Base-by-base conservation (phyloP, 805 yeast species). In the Lipomyces oligophaga region DNA sequence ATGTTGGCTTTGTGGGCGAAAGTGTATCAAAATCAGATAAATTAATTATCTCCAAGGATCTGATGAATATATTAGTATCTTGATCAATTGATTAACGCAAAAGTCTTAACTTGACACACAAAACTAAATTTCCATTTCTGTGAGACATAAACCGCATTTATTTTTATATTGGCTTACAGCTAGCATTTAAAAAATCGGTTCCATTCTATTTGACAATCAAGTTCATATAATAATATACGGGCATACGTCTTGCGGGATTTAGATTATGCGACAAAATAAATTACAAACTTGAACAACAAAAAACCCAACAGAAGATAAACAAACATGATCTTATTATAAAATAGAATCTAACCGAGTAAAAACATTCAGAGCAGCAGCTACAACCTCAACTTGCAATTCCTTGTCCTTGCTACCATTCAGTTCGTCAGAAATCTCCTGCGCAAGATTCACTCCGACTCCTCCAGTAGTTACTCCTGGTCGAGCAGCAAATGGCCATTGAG, bases 341-440 rank as follows among this genome's bases (percentile, higher is more conserved):
- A 89, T 77, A 47, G 94, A 80, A 68, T 93, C 98, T 85, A 93
- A 83, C 67, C 88, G 82, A 13, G 96, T 78, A 65, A 89, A 90
- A 5, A 90, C 95, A 60, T 43, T 43, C 8, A 43, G 41, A 19
- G 93, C 96, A 38, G 96, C 97, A 21, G 97, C 96, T 46, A 93
- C 75, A 41, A 89, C 82, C 69, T 93, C 98, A 55, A 90, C 65
- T 59, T 79, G 84, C 57, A 87, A 73, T 41, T 83, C 93, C 57
- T 66, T 65, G 2, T 72, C 69, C 11, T 71, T 64, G 57, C 73
- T 71, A 22, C 47, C 42, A 28, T 47, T 43, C 37, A 78, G 67
- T 65, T 82, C 87, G 15, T 61, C 64, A 21, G 66, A 53, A 47
- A 77, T 62, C 59, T 68, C 74, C 47, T 63, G 70, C 43, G 78